Evolutionary conservation across 164 flowering plant species (phyloP), one percentile per base, ranked within the genome.

Genomic region (Vitis labrusca): DNA sequence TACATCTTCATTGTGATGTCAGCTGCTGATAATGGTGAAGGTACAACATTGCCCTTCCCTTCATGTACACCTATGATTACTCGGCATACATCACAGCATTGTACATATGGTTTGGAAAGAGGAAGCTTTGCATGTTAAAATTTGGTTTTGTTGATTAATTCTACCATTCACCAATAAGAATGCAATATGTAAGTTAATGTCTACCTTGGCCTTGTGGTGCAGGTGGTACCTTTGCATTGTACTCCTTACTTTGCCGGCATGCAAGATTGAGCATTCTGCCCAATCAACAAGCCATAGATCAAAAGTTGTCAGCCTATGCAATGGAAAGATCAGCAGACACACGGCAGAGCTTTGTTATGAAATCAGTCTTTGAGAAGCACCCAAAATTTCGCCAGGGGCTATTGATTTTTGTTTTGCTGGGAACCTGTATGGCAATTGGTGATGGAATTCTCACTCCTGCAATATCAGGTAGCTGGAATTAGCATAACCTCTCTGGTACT

Each of bases 391-490:
- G 79, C 14, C 77, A 69, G 16, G 76, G 73, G 16, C 80, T 91
- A n/a, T 37, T 91, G 63, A 54, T 88, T 49, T 73, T 91, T 66
- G 93, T 85, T 63, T 82, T 93, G 2, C 65, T 94, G 1, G 98
- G 94, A 16, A 82, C 92, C 44, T 83, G 89, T 67, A 94, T 94
- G 98, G 83, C 81, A n/a, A 89, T 94, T 68, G 92, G 96, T 61
- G 98, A 91, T 84, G 97, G 97, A 16, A 80, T 94, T 14, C 79
- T 94, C 23, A 91, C 96, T 56, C 98, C 98, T 49, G 79, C 93
- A 58, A 90, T 91, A 27, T 91, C 98, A 80, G 97, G 98, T 93
- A 70, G 56, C 30, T 69, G 15, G 32, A 54, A 66, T 27, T 27
- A 11, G 12, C 15, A 2, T 58, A 57, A 5, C 8, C 8, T 3